Evolutionary conservation across 495 filamentous ascomycete species (phyloP).

Genomic region (Copromyces sp.): DNA sequence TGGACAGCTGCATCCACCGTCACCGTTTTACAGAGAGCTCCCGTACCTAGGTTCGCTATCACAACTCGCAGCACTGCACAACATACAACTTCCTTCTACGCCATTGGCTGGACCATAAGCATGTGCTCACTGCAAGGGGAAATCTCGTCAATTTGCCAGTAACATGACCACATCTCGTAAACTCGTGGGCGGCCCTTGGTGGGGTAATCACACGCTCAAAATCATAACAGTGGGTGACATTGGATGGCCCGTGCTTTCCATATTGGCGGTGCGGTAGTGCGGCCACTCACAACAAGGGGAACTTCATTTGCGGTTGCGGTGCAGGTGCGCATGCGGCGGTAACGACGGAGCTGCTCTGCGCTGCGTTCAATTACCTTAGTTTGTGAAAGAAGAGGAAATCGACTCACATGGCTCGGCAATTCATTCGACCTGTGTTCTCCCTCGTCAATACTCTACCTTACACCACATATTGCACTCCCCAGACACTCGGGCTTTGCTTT

Average conservation of each 20-base stretch:
- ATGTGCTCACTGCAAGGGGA: background rate
- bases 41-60: background rate
- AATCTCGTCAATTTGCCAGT: background rate
- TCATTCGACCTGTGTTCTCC: constrained; percentile 10
- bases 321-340: background rate
- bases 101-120: background rate
- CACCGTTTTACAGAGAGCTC: background rate
- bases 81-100: background rate
- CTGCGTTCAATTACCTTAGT: background rate
- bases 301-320: background rate
- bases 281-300: background rate
- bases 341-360: background rate
- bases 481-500: background rate
- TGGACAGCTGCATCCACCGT: background rate
- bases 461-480: background rate
- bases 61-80: background rate
- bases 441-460: background rate
- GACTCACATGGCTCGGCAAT: background rate
- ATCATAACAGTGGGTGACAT: background rate
- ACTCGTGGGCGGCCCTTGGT: background rate
- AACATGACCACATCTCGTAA: background rate
- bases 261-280: background rate
- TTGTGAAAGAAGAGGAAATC: background rate
- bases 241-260: background rate
- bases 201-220: background rate